Base-by-base conservation (phyloP, 2,329 filamentous ascomycete species). In the Alternaria ethzedia region DNA sequence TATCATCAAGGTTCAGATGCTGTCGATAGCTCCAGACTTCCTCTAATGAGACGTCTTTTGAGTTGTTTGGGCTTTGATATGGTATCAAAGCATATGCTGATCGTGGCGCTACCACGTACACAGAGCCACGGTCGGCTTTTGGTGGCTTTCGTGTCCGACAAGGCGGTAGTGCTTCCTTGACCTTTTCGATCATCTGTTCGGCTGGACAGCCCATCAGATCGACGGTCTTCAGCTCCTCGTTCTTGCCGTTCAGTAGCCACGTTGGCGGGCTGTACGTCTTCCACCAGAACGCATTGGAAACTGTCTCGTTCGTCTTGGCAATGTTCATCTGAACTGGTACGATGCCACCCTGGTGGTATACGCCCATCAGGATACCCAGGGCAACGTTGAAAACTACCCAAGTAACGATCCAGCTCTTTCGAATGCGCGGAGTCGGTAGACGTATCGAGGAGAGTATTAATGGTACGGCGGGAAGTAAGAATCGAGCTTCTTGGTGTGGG, bases 241-340 rank as follows among this genome's bases (percentile, higher is more conserved):
- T 93, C 78, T 91, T 91, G 57, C 90, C 90, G 68, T 93, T 90
- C 7, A 94, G 83, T 20, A 95, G 85, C 91, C 92, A 95, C 36
- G 91, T 90, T 0, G 92, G 92, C 17, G 92, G 92, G 76, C 89
- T 91, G 76, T 94, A 94, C 1, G 92, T 94, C 78, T 94, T 94
- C 92, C 92, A 95, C 92, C 92, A 95, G 54, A 92, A 84, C 4
- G 90, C 90, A 32, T 90, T 85, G 2, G 88, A 89, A 9, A 91
- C 88, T 66, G 91, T 70, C 20, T 77, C 89, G 5, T 87, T 85
- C 68, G 91, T 89, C 58, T 87, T 87, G 73, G 89, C 91, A 74
- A 95, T 84, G 75, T 92, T 92, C 1, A 91, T 88, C 73, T 95
- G 92, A 7, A 88, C 89, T 0, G 91, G 90, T 1, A 95, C 86